Percentiles rank a stretch among this genome's conserved stretches.
Evolutionary conservation across 192 early-diverging fungal species (phyloP).

Genomic region (Haplosporangium gracile): DNA sequence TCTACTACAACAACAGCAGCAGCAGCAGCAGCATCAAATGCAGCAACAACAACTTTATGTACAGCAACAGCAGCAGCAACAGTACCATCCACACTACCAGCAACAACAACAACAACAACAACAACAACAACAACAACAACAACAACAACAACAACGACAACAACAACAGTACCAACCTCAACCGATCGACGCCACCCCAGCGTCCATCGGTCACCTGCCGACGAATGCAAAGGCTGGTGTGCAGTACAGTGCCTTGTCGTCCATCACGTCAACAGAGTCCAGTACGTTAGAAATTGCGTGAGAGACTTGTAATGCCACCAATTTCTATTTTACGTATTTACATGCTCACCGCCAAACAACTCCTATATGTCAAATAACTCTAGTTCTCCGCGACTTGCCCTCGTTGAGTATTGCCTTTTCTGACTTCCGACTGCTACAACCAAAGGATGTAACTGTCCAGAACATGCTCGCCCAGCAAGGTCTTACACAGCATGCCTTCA

Average conservation of each 20-base stretch:
- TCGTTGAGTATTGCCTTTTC: conserved; percentile 27
- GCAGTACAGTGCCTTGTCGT: conserved; percentile 42
- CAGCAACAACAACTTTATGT: neutral
- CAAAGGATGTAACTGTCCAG: neutral
- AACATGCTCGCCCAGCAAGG: neutral
- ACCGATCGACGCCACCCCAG: neutral
- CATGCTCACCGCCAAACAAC: neutral
- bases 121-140: neutral
- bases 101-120: neutral
- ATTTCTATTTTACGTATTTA: neutral
- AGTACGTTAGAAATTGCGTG: neutral
- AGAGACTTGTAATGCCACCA: neutral
- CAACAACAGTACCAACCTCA: neutral
- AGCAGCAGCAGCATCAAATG: neutral
- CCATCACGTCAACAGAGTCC: conserved; percentile 34
- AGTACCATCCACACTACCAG: neutral
- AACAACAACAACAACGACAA: neutral
- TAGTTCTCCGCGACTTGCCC: conserved; percentile 42
- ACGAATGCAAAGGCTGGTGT: conserved; percentile 27
- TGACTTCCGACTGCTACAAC: conserved; percentile 24
- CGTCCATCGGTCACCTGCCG: conserved; percentile 1
- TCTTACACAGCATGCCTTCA: neutral
- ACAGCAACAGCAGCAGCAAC: neutral
- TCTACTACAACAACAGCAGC: neutral
- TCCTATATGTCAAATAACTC: neutral